Percentiles rank a stretch among this genome's conserved stretches.
Conservation (phyloP, 805 yeast species). For the Maudiozyma barnettii region DNA sequence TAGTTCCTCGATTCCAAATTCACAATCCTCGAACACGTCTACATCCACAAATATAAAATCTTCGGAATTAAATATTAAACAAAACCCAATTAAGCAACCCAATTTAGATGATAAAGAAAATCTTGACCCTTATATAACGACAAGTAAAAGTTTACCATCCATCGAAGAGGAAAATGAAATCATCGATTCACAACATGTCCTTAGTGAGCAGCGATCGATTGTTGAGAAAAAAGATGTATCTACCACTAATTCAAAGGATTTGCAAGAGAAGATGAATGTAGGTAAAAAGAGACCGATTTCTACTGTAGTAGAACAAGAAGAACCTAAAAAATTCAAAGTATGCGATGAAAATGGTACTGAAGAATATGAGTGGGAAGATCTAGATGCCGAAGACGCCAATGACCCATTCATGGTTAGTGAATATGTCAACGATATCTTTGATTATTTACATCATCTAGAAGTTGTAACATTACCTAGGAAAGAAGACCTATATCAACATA, state of each 20-base stretch:
- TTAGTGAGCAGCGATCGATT: background rate
- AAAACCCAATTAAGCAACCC: background rate
- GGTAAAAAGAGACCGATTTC: conserved; percentile 30
- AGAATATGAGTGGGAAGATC: conserved; percentile 54
- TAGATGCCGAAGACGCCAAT: conserved; percentile 68
- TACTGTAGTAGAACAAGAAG: conserved; percentile 26
- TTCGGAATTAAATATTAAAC: background rate
- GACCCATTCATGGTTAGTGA: conserved; percentile 91
- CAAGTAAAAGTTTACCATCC: conserved; percentile 9
- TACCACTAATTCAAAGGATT: background rate
- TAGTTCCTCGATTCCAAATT: background rate
- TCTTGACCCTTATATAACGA: conserved; percentile 12
- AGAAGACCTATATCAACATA: conserved; percentile 31
- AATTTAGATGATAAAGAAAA: conserved; percentile 21
- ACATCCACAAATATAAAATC: background rate
- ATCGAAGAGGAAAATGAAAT: conserved; percentile 13
- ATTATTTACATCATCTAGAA: conserved; percentile 66
- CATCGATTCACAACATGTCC: background rate
- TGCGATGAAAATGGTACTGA: conserved; percentile 26
- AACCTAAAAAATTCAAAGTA: conserved; percentile 28
- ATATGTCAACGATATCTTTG: conserved; percentile 80
- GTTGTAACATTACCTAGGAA: conserved; percentile 54
- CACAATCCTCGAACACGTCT: background rate
- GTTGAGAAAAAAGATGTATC: background rate
- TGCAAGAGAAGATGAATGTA: conserved; percentile 11